Evolutionary conservation across 495 filamentous ascomycete species (phyloP), one percentile per base, ranked within the genome.

Genomic region (Pseudoneurospora amorphoporcata): DNA sequence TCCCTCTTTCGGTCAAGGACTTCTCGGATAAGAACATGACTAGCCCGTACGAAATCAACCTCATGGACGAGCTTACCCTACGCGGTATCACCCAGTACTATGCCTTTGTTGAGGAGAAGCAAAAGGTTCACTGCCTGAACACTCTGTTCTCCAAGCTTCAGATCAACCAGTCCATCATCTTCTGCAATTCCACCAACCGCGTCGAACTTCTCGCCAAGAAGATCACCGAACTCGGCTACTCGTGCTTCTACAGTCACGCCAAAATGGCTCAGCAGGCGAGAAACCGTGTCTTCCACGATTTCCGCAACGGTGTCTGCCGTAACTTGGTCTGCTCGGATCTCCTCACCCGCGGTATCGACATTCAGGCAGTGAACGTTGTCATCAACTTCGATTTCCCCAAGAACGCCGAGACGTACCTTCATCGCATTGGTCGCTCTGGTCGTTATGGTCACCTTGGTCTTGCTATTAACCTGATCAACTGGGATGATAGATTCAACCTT

Each of bases 321-420:
- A 99, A 99, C 79, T 88, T 99, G 9, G 95, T 99, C 71, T 99
- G 95, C 82, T 99, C 95, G 1, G 95, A 99, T 83, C 87, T 99
- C 39, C 88, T 99, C 40, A 99, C 95, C 72, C 94, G 95, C 78
- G 95, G 95, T 87, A 99, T 99, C 78, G 95, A 99, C 82, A 99
- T 99, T 76, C 95, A 99, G 84, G 95, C 96, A 23, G 95, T 99
- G 75, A 99, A 99, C 76, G 95, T 99, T 68, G 95, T 99, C 76
- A 99, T 99, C 87, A 99, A 99, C 82, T 99, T 99, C 77, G 95
- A 99, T 79, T 99, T 99, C 82, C 95, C 95, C 8, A 99, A 99
- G 85, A 98, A 99, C 77, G 96, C 95, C 32, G 95, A 99, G 82
- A 99, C 95, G 0, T 99, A 99, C 80, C 92, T 99, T 32, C 95